Base-by-base conservation (phyloP, 2,329 filamentous ascomycete species). In the Daldinia sp. region DNA sequence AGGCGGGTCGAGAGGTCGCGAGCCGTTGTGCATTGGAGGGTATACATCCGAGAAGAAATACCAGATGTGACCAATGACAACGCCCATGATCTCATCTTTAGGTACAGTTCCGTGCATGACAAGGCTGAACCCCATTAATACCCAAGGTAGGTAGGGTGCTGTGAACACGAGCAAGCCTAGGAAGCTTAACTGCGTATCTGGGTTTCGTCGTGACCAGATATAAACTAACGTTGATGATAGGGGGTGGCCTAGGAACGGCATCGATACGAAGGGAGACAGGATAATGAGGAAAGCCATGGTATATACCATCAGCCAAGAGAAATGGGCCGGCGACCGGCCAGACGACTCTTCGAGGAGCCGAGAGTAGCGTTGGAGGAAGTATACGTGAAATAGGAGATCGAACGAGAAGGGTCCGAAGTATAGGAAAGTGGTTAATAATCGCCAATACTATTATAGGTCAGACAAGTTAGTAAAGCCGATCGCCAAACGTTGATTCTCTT, bases 1-100 rank as follows among this genome's bases (percentile, higher is more conserved):
- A 0, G 96, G 96, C 41, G 96, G 95, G 75, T 97, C 95, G 54
- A 99, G 85, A 0, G 96, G 96, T 63, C 93, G 87, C 58, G 92
- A 90, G 18, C 93, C 93, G 70, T 92, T 90, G 81, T 98, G 93
- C 48, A 98, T 87, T 2, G 94, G 92, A 3, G 96, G 96, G 80
- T 97, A 99, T 15, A 99, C 94, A 79, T 99, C 96, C 67, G 90
- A 93, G 81, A 98, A 98, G 83, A 98, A 99, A 81, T 98, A 99
- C 92, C 94, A 98, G 44, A 98, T 87, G 81, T 99, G 96, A 9
- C 96, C 96, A 42, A 98, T 94, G 9, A 96, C 89, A 15, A 98
- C 93, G 3, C 96, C 96, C 83, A 97, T 93, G 70, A 99, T 92
- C 83, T 99, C 96, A 79, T 98, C 96, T 81, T 97, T 97, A 3